These are phyloP conservation scores for Aspergillus caelatus DNA, from an alignment of 2,329 filamentous ascomycete species.

Conservation along the genomic window DNA sequence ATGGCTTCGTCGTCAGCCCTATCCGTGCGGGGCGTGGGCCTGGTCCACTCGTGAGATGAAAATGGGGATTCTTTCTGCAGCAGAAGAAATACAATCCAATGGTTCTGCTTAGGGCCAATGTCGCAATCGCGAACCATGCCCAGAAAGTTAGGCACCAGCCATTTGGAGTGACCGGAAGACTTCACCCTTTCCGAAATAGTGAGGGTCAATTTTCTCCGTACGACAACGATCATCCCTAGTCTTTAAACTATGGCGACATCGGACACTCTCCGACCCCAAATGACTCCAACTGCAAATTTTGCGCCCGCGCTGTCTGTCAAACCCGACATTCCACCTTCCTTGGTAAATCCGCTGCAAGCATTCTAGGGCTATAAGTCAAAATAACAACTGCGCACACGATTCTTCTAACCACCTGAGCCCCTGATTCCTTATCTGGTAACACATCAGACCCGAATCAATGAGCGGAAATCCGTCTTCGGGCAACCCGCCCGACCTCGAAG, in stretches of 20 bases:
- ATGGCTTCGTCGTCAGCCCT: constrained; percentile 13
- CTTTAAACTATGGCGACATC: constrained; percentile 4
- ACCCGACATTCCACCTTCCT: neutral
- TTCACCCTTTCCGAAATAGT: neutral
- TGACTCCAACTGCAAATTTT: constrained; percentile 8
- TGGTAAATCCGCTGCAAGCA: neutral
- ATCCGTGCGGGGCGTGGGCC: constrained; percentile 17
- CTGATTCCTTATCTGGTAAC: neutral
- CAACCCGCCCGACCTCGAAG: constrained; percentile 16
- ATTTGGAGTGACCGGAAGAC: neutral
- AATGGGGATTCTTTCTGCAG: neutral
- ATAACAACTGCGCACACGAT: neutral
- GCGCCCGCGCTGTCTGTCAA: constrained; percentile 3
- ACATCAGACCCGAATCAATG: neutral
- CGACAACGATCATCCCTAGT: neutral
- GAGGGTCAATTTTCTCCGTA: neutral
- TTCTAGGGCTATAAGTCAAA: neutral
- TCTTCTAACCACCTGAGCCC: neutral
- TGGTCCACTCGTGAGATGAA: constrained; percentile 3
- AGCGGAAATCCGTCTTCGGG: neutral
- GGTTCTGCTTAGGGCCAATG: neutral
- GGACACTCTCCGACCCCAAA: constrained; percentile 7
- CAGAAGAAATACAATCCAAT: neutral
- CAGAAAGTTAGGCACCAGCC: constrained; percentile 5
- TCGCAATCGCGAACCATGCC: constrained; percentile 8